Conservation (phyloP, 73 alveolate species). For the Breviolum minutum region DNA sequence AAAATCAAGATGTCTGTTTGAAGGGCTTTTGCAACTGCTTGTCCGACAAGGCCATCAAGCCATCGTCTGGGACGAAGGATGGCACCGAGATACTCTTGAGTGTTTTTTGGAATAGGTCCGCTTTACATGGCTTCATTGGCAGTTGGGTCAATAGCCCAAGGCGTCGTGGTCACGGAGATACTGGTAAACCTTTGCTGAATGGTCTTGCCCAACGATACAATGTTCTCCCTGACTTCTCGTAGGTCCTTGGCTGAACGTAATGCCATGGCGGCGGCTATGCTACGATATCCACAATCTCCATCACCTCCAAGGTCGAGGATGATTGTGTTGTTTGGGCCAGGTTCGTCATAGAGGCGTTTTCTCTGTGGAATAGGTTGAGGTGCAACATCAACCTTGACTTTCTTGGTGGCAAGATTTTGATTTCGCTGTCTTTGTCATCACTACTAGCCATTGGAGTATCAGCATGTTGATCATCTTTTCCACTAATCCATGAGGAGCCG, state of each 20-base stretch:
- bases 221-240: neutral
- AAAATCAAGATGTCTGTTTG: neutral
- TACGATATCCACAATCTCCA: constrained; percentile 8
- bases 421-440: neutral
- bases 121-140: neutral
- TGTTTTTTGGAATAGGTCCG: neutral
- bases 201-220: neutral
- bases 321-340: neutral
- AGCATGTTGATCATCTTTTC: neutral
- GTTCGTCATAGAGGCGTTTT: neutral
- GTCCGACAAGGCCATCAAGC: constrained; percentile 6
- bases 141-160: neutral
- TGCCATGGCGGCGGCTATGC: neutral
- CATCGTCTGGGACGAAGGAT: neutral
- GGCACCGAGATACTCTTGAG: neutral
- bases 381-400: neutral
- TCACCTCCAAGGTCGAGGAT: neutral
- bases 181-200: neutral
- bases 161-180: neutral
- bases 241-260: neutral
- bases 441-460: neutral
- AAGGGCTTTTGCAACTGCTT: neutral
- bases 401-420: neutral
- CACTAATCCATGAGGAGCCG: neutral
- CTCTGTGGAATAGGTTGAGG: neutral